phyloP scores from a whole-genome alignment of 495 filamentous ascomycete genomes.

The Penicillium mononematosum region DNA sequence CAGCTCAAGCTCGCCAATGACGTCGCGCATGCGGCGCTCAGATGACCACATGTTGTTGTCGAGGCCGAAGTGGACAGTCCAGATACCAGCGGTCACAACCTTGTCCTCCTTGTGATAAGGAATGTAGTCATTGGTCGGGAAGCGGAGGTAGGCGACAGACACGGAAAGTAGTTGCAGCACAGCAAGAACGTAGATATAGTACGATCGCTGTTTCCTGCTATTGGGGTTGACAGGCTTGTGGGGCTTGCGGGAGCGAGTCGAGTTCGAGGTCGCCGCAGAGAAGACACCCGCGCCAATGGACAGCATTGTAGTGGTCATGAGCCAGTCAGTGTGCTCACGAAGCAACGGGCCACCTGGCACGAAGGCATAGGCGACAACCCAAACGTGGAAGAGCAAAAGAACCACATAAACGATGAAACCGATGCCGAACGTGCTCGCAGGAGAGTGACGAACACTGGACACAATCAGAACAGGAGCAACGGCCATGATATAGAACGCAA shows the following conservation, averaged over 20 bases:
- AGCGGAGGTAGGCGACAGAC: slow-evolving; percentile 83
- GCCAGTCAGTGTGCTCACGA: slow-evolving; percentile 92
- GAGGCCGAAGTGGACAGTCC: slow-evolving; percentile 97
- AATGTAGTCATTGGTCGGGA: slow-evolving; percentile 87
- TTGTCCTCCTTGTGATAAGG: slow-evolving; percentile 88
- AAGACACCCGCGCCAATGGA: slow-evolving; percentile 84
- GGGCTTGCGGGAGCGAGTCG: slow-evolving; percentile 37
- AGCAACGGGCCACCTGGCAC: slow-evolving; percentile 95
- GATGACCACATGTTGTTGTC: slow-evolving; percentile 99
- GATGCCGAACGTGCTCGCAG: slow-evolving; percentile 76
- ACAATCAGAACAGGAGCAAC: slow-evolving; percentile 71
- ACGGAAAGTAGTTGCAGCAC: slow-evolving; percentile 75
- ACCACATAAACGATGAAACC: slow-evolving; percentile 90
- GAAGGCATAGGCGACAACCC: slow-evolving; percentile 98
- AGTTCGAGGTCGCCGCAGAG: slow-evolving; percentile 59
- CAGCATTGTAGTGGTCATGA: slow-evolving; percentile 84
- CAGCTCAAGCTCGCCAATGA: slow-evolving; percentile 89
- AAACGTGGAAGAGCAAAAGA: slow-evolving; percentile 90
- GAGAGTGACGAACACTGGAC: slow-evolving; percentile 70
- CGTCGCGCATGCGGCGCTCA: slow-evolving; percentile 87
- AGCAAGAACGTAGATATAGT: slow-evolving; percentile 72
- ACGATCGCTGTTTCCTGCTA: slow-evolving; percentile 57
- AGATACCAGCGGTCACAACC: slow-evolving; percentile 88
- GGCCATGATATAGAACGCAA: slow-evolving; percentile 82
- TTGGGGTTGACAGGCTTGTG: slow-evolving; percentile 52